These are phyloP conservation scores for Fusarium praegraminearum DNA, from an alignment of 2,329 filamentous ascomycete species.

Conservation along the genomic window DNA sequence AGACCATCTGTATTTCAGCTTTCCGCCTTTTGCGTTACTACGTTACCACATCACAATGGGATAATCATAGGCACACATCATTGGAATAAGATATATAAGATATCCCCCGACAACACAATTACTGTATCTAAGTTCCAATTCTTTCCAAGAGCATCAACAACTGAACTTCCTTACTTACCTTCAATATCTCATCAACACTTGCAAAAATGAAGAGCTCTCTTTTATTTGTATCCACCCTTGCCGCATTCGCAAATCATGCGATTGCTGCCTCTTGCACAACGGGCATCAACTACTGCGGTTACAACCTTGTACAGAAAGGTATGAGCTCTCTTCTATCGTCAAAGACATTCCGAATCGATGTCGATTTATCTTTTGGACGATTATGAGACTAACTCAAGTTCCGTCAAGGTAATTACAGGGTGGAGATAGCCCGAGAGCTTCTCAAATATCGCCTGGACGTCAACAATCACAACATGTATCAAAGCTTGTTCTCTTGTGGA, in stretches of 20 bases:
- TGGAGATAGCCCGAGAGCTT: neutral
- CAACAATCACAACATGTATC: neutral
- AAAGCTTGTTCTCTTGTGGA: neutral
- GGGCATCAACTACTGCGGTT: neutral
- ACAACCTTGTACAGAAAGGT: neutral
- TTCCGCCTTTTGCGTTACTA: neutral
- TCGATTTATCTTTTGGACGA: neutral
- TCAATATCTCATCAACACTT: neutral
- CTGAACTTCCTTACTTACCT: neutral
- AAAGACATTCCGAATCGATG: neutral
- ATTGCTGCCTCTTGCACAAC: neutral
- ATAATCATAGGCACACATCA: fast-evolving
- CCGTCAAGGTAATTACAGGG: neutral
- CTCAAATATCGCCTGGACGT: neutral
- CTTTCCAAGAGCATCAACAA: neutral
- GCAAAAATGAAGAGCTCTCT: neutral
- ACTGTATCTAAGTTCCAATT: neutral
- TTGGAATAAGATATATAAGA: neutral
- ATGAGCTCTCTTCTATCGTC: neutral
- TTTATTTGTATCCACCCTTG: neutral
- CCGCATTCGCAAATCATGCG: neutral
- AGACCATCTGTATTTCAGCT: neutral
- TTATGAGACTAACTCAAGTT: neutral
- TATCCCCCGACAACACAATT: neutral
- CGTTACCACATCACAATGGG: neutral